These are phyloP conservation scores for Filobasidium wieringae DNA, from an alignment of 768 basidiomycete genomes.

Conservation along the genomic window DNA sequence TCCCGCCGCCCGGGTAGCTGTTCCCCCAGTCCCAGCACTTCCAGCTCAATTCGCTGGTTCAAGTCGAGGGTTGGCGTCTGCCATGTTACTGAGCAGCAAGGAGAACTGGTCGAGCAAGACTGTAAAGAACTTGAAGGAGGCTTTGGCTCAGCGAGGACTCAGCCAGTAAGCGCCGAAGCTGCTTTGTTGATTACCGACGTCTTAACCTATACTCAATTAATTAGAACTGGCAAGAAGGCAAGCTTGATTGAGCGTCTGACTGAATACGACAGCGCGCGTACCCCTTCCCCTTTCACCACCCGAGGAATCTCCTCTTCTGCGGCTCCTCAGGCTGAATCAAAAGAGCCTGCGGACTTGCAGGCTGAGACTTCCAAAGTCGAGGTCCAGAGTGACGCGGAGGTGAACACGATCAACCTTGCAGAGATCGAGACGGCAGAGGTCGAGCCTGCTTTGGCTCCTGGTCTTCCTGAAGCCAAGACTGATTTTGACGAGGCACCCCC, in stretches of 20 bases:
- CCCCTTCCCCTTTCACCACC: not conserved
- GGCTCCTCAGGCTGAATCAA: not conserved
- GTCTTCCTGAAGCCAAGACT: slow-evolving; percentile 27
- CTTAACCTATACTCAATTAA: too few species aligned
- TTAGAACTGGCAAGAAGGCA: slow-evolving; percentile 53
- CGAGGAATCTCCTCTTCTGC: slow-evolving; percentile 9
- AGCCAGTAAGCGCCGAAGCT: slow-evolving; percentile 20
- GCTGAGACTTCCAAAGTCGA: slow-evolving; percentile 24
- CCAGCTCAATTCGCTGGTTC: slow-evolving; percentile 12
- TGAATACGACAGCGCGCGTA: slow-evolving; percentile 36
- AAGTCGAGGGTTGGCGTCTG: slow-evolving; percentile 26
- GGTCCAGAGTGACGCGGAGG: slow-evolving; percentile 2
- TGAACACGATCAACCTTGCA: slow-evolving; percentile 2
- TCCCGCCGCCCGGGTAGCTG: not conserved
- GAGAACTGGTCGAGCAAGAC: slow-evolving; percentile 34
- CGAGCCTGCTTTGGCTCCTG: slow-evolving; percentile 21
- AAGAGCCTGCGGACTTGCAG: not conserved
- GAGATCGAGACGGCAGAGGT: slow-evolving; percentile 1
- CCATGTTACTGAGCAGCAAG: slow-evolving; percentile 28
- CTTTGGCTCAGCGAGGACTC: slow-evolving; percentile 29
- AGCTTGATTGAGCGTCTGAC: slow-evolving; percentile 49
- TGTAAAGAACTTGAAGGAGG: slow-evolving; percentile 28
- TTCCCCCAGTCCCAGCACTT: slow-evolving; percentile 5
- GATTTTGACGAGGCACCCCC: slow-evolving; percentile 4
- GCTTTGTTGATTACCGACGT: not conserved